Base-by-base conservation (phyloP, 768 basidiomycete species). In the Suillus fuscotomentosus region DNA sequence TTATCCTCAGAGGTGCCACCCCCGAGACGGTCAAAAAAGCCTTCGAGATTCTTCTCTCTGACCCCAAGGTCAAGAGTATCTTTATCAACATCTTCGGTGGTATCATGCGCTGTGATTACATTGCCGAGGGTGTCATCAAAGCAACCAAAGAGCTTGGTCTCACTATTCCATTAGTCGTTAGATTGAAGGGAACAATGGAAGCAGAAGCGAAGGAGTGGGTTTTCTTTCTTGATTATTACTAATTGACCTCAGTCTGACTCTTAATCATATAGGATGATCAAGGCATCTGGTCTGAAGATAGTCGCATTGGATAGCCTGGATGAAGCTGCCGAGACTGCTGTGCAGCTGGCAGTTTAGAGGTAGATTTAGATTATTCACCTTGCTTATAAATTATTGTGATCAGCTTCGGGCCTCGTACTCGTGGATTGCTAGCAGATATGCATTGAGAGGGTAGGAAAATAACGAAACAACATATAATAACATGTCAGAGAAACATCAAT, bases 1-100 rank as follows among this genome's bases (percentile, higher is more conserved):
- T 42, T 34, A 24, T 61, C n/a, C 31, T 3, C 72, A 93, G 93
- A 75, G 96, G 97, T 71, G 97, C 97, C 41, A 99, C 97, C 15
- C 95, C 97, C n/a, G 94, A 97, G 73, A 98, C 97, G 5, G 97
- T 99, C 70, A 99, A 99, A 86, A 99, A 96, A 79, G 97, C 97
- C 3, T 99, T 99, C 71, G 95, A 98, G 79, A 92, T 99, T 70
- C 84, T 99, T 27, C 83, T 97, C 27, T 79, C 86, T 54, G 95
- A 99, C 73, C 88, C 89, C 67, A 92, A 93, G 75, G 97, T 99
- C 71, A 97, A 96, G 84, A 92, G 92, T 64, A 99, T 99, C 71
- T 98, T 99, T 76, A 97, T 99, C 80, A 99, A 99, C 81, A 95
- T 95, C 75, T 95, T 96, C 71, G 94, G 94, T 69, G 95, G 91